phyloP scores from a whole-genome alignment of 2,329 filamentous ascomycete species.

The Hypoxylon sp. region DNA sequence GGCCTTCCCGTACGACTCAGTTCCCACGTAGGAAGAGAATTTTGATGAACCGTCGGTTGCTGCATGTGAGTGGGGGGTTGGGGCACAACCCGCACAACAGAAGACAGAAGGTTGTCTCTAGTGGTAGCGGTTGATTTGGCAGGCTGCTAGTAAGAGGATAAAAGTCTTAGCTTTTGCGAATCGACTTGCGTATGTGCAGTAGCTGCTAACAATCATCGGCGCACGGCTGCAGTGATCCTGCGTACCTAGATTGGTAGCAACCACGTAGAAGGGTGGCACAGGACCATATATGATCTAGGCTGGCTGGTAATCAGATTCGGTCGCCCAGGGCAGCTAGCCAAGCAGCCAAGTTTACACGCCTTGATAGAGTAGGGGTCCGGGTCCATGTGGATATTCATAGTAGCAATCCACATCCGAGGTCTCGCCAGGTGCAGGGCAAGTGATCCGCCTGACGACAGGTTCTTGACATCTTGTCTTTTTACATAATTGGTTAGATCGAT shows the following conservation, averaged over 20 bases:
- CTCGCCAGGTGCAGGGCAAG: slow-evolving; percentile 34
- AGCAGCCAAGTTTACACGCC: slow-evolving; percentile 14
- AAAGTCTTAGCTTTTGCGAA: slow-evolving; percentile 18
- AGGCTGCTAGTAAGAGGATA: slow-evolving; percentile 22
- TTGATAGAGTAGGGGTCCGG: slow-evolving; percentile 38
- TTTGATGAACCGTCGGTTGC: slow-evolving; percentile 30
- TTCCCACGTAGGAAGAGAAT: slow-evolving; percentile 19
- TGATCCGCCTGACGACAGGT: slow-evolving; percentile 33
- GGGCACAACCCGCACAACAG: slow-evolving; percentile 18
- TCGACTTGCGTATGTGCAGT: slow-evolving; percentile 22
- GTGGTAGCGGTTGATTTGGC: slow-evolving; percentile 23
- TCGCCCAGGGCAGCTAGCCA: slow-evolving; percentile 33
- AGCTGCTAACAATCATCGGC: slow-evolving; percentile 25
- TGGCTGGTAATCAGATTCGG: slow-evolving; percentile 38
- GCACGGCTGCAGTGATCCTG: slow-evolving; percentile 32
- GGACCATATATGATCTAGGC: slow-evolving; percentile 23
- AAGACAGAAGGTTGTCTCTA: slow-evolving; percentile 15
- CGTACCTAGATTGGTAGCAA: slow-evolving; percentile 28
- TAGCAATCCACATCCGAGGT: slow-evolving; percentile 42
- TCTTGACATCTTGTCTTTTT: slow-evolving; percentile 24
- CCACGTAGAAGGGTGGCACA: slow-evolving; percentile 25
- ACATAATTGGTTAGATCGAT: slow-evolving; percentile 39
- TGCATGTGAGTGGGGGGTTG: slow-evolving; percentile 38
- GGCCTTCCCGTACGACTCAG: slow-evolving; percentile 26
- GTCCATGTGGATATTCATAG: slow-evolving; percentile 48